Conservation (phyloP, 108 stramenopile genomes). For the Cylindrotheca fusiformis region DNA sequence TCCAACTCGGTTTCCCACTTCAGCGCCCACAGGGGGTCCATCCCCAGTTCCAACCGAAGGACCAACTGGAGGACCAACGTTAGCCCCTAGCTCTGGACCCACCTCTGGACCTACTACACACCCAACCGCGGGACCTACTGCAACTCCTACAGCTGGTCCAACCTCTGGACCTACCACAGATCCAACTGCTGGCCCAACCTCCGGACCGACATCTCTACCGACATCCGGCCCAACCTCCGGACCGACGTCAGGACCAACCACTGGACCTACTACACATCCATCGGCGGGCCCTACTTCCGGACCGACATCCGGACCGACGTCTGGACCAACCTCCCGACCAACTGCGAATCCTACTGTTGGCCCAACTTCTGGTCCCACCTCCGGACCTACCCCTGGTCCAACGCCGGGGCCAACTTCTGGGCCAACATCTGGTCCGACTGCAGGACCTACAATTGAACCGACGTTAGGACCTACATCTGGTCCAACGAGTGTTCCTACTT, state of each 20-base stretch:
- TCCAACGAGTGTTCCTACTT: conserved; percentile 3
- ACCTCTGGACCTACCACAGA: conserved; percentile 6
- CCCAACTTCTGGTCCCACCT: conserved; percentile 12
- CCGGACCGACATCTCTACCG: conserved; percentile 16
- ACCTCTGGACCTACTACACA: conserved; percentile 1
- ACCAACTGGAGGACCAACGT: conserved; percentile 5
- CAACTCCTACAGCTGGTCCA: conserved; percentile 6
- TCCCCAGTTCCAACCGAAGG: neutral
- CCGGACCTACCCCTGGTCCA: conserved; percentile 12
- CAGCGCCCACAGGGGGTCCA: neutral
- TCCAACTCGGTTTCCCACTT: conserved; percentile 1
- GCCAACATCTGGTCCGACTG: conserved; percentile 10
- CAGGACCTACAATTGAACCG: conserved; percentile 3
- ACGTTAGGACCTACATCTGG: conserved; percentile 10
- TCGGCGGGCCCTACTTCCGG: conserved; percentile 6
- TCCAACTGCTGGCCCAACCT: conserved; percentile 3
- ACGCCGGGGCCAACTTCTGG: conserved; percentile 8
- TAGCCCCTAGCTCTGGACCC: conserved; percentile 5
- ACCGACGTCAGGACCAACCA: conserved; percentile 5
- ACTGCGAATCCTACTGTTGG: conserved; percentile 3
- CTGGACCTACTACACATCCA: conserved; percentile 2
- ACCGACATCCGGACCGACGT: conserved; percentile 11
- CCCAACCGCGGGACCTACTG: conserved; percentile 8
- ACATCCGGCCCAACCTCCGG: conserved; percentile 7
- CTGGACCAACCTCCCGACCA: conserved; percentile 12